phyloP scores from a whole-genome alignment of 106 monocot genomes.

The Iris macrosiphon region DNA sequence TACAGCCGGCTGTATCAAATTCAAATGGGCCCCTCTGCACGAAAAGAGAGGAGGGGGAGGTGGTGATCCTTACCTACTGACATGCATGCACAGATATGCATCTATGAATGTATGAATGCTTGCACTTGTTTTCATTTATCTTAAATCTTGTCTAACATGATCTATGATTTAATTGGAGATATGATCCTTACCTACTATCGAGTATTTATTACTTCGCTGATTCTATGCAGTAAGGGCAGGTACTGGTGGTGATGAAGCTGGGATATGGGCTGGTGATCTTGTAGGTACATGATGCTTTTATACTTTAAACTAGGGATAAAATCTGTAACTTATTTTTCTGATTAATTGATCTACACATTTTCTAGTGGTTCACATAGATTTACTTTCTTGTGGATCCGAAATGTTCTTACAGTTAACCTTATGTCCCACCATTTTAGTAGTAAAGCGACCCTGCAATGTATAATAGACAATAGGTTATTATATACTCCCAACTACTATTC shows the following conservation, averaged over 20 bases:
- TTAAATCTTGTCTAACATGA: not conserved
- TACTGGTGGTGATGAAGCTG: constrained; percentile 98
- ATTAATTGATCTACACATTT: too few species aligned
- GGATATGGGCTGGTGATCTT: constrained; percentile 97
- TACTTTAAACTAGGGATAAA: too few species aligned
- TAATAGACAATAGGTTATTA: not conserved
- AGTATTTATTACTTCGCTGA: constrained; percentile 1
- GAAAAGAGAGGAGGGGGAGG: too few species aligned
- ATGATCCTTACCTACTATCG: not conserved
- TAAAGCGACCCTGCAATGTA: too few species aligned
- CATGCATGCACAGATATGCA: not conserved
- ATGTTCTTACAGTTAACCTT: too few species aligned
- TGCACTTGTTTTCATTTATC: not conserved
- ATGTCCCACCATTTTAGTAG: too few species aligned
- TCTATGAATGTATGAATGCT: not conserved
- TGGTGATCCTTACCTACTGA: too few species aligned
- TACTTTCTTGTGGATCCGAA: too few species aligned
- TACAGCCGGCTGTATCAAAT: too few species aligned
- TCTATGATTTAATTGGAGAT: not conserved
- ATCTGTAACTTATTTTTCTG: too few species aligned
- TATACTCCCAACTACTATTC: constrained; percentile 4
- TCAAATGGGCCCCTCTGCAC: too few species aligned
- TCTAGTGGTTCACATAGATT: too few species aligned
- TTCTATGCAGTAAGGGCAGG: constrained; percentile 89
- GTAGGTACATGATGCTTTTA: constrained; percentile 59